These are phyloP conservation scores for Camelina neglecta DNA, from an alignment of 345 rosid genomes.

Conservation along the genomic window DNA sequence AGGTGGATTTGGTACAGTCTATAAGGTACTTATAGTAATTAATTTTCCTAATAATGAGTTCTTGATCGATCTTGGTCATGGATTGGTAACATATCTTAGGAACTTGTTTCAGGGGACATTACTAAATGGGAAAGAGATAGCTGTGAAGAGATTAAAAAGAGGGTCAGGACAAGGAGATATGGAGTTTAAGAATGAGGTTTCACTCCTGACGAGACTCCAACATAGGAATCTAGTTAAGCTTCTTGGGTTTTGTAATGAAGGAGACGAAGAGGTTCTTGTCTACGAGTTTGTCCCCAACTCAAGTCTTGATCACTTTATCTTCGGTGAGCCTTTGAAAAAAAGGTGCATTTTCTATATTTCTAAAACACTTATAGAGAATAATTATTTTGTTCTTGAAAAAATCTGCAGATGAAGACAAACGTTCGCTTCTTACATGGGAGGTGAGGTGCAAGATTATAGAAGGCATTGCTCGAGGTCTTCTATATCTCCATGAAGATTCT, in stretches of 20 bases:
- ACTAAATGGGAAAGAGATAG: conserved; percentile 45
- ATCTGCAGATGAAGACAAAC: conserved; percentile 29
- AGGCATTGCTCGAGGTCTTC: conserved; percentile 39
- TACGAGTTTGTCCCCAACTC: conserved; percentile 54
- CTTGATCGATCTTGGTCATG: not conserved
- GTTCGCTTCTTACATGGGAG: conserved; percentile 24
- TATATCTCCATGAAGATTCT: conserved; percentile 43
- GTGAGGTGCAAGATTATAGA: conserved; percentile 38
- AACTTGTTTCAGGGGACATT: conserved; percentile 48
- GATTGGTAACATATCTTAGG: not conserved
- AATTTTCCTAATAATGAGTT: not conserved
- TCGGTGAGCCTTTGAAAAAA: conserved; percentile 29
- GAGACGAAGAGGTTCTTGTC: conserved; percentile 47
- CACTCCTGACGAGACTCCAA: conserved; percentile 57
- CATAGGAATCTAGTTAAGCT: conserved; percentile 61
- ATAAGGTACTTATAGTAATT: conserved; percentile 30
- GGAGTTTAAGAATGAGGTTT: conserved; percentile 57
- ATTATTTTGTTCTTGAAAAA: not conserved
- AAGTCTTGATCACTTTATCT: conserved; percentile 52
- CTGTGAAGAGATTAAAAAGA: conserved; percentile 50
- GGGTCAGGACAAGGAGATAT: conserved; percentile 50
- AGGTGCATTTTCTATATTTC: not conserved
- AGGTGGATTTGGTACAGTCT: conserved; percentile 48
- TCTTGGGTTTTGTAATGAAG: conserved; percentile 52
- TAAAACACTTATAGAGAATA: not conserved